These are phyloP conservation scores for Mimosa pudica DNA, from an alignment of 306 rosid genomes.

Conservation along the genomic window DNA sequence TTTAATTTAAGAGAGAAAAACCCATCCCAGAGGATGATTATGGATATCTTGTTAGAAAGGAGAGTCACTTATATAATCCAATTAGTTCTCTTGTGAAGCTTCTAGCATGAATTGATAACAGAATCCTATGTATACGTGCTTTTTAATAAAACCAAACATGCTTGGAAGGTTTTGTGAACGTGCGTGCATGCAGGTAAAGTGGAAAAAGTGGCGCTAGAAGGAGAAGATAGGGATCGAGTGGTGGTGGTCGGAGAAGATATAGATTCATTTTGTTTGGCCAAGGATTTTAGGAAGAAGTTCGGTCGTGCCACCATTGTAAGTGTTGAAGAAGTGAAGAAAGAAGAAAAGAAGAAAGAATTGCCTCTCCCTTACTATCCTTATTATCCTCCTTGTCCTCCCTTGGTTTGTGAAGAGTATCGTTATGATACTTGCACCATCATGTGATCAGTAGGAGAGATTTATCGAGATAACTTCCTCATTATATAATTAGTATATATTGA, in stretches of 20 bases:
- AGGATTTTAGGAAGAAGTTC: constrained; percentile 43
- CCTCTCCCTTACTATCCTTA: neutral
- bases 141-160: neutral
- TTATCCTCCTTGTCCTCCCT: neutral
- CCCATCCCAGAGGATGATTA: no score
- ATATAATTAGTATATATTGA: neutral
- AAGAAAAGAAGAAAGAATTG: constrained; percentile 22
- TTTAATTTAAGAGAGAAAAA: no score
- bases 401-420: neutral
- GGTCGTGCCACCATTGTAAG: constrained; percentile 8
- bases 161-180: neutral
- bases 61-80: no score
- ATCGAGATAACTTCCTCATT: neutral
- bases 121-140: no score
- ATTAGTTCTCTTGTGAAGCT: no score
- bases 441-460: neutral
- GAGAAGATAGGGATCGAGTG: constrained; percentile 40
- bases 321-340: constrained; percentile 22
- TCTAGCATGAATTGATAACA: no score
- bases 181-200: constrained; percentile 39
- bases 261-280: constrained; percentile 28
- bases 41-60: no score
- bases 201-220: constrained; percentile 45
- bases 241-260: constrained; percentile 40
- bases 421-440: neutral